Percentiles rank a stretch among this genome's conserved stretches.
These are phyloP conservation scores for Eutrema salsugineum DNA, from an alignment of 441 rosid genomes.

Conservation along the genomic window DNA sequence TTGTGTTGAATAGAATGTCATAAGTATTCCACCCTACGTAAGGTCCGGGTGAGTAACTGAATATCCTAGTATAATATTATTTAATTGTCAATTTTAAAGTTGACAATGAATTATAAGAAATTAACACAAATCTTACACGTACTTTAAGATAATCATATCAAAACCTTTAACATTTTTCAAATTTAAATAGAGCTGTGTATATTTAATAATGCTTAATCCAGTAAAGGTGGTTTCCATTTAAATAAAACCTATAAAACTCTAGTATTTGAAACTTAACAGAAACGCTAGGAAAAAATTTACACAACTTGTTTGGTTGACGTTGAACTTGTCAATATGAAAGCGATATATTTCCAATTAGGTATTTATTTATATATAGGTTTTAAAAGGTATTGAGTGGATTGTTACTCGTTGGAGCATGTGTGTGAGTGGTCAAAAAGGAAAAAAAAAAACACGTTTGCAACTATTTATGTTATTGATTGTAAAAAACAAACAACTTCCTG, in stretches of 20 bases:
- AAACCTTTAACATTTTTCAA: neutral
- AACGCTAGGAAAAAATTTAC: neutral
- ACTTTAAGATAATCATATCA: neutral
- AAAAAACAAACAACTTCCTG: neutral
- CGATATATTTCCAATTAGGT: neutral
- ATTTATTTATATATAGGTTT: neutral
- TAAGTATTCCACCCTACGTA: too few relatives aligned
- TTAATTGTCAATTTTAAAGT: too few relatives aligned
- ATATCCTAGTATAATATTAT: too few relatives aligned
- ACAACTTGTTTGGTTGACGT: neutral
- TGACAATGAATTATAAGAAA: too few relatives aligned
- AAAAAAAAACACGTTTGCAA: neutral
- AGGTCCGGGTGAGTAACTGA: too few relatives aligned
- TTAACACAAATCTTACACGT: too few relatives aligned
- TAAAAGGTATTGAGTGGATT: slow-evolving; percentile 11
- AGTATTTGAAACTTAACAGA: neutral
- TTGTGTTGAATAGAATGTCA: too few relatives aligned
- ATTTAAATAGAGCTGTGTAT: neutral
- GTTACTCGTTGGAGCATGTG: slow-evolving; percentile 10
- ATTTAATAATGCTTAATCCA: neutral
- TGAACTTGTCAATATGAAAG: slow-evolving; percentile 20
- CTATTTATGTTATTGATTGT: neutral
- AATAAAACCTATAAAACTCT: neutral
- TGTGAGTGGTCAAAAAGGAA: neutral
- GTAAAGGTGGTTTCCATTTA: neutral